These are phyloP conservation scores for Peronospora tabacina DNA, from an alignment of 352 stramenopile genomes.

Conservation along the genomic window DNA sequence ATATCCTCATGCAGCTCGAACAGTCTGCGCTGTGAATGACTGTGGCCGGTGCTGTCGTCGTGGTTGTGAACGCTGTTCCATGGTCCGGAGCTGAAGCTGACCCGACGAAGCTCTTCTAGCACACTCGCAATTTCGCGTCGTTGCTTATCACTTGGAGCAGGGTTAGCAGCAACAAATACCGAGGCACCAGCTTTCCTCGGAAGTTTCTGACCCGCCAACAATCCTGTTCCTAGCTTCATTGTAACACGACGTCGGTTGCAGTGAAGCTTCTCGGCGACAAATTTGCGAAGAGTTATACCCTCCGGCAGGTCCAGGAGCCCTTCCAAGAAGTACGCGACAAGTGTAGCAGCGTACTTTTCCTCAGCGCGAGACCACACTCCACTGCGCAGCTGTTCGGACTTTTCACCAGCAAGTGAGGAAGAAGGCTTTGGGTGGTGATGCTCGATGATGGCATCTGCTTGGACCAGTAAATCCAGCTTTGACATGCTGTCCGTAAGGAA, in stretches of 20 bases:
- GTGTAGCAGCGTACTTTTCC: constrained; percentile 52
- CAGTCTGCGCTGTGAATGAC: constrained; percentile 5
- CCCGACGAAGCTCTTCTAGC: constrained; percentile 30
- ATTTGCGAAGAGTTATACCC: constrained; percentile 61
- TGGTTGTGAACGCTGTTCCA: constrained; percentile 9
- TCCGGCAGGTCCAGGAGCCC: constrained; percentile 42
- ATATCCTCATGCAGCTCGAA: constrained; percentile 12
- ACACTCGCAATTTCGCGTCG: constrained; percentile 28
- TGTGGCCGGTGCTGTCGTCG: constrained; percentile 7
- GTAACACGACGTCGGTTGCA: constrained; percentile 59
- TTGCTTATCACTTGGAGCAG: constrained; percentile 26
- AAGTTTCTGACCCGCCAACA: constrained; percentile 50
- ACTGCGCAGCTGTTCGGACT: constrained; percentile 35
- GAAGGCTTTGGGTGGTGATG: constrained; percentile 6
- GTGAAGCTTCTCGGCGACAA: constrained; percentile 52
- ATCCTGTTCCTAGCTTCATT: constrained; percentile 67
- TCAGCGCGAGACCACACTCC: constrained; percentile 56
- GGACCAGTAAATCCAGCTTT: constrained; percentile 57
- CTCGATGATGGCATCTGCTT: constrained; percentile 67
- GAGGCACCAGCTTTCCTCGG: constrained; percentile 59
- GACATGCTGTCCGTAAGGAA: constrained; percentile 25
- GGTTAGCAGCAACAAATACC: constrained; percentile 43
- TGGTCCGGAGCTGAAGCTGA: constrained; percentile 28
- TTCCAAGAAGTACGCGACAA: constrained; percentile 62
- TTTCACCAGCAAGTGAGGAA: constrained; percentile 10